Percentiles rank a stretch among this genome's conserved stretches.
These are phyloP conservation scores for Penicillium sp. DNA, from an alignment of 2,329 filamentous ascomycete genomes.

Conservation along the genomic window DNA sequence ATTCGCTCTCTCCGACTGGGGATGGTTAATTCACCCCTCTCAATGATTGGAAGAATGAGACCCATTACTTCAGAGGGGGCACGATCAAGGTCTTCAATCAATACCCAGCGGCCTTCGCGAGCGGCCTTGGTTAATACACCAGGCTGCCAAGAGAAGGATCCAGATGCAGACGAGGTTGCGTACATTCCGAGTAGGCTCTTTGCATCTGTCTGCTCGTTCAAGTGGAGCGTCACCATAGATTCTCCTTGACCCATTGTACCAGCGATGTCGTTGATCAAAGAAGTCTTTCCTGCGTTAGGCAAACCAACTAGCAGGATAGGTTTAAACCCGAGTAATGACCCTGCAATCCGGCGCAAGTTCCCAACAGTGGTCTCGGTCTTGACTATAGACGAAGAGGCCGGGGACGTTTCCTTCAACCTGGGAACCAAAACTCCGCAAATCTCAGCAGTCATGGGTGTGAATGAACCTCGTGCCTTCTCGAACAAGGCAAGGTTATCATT, in stretches of 20 bases:
- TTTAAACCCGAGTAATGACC: constrained; percentile 61
- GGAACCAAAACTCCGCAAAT: constrained; percentile 67
- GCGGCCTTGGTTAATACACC: constrained; percentile 93
- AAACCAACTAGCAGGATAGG: constrained; percentile 79
- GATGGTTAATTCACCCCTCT: constrained; percentile 84
- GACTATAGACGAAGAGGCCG: constrained; percentile 55
- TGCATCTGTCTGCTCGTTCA: constrained; percentile 97
- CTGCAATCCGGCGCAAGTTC: constrained; percentile 69
- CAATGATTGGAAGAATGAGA: constrained; percentile 85
- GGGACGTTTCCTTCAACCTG: constrained; percentile 48
- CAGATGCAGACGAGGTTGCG: constrained; percentile 79
- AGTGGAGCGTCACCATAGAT: constrained; percentile 85
- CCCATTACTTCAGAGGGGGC: constrained; percentile 94
- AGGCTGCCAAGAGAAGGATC: constrained; percentile 86
- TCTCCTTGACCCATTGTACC: constrained; percentile 72
- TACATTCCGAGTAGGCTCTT: constrained; percentile 96
- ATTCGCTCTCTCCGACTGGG: constrained; percentile 84
- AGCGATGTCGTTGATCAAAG: constrained; percentile 76
- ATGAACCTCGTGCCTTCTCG: constrained; percentile 28
- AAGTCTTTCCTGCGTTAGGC: constrained; percentile 86
- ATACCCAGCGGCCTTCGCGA: constrained; percentile 88
- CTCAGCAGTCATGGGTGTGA: constrained; percentile 60
- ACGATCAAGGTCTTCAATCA: constrained; percentile 94
- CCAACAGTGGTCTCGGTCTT: constrained; percentile 66
- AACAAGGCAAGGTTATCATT: constrained; percentile 25